Percentiles rank a stretch among this genome's conserved stretches.
Evolutionary conservation across 2,329 filamentous ascomycete species (phyloP).

Genomic region (Intubia oerlemansii): DNA sequence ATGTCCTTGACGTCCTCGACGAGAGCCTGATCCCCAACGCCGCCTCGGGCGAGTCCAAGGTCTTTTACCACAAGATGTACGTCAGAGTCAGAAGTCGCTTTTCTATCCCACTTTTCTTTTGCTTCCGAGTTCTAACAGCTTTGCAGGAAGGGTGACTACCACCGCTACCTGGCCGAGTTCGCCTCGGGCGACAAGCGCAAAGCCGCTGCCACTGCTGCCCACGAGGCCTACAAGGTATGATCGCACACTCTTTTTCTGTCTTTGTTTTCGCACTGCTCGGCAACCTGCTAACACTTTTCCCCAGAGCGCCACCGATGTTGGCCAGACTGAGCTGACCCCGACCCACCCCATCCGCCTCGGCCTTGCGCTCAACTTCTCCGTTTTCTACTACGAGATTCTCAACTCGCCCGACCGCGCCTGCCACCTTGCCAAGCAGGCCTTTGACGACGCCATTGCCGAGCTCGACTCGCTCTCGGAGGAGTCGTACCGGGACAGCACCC

Average conservation of each 20-base stretch:
- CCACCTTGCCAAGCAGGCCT: constrained; percentile 91
- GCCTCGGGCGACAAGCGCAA: constrained; percentile 88
- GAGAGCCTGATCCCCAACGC: constrained; percentile 85
- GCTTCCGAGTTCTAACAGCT: neutral
- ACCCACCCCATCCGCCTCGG: constrained; percentile 88
- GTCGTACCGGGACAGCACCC: constrained; percentile 95
- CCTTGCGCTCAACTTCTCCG: constrained; percentile 51
- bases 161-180: constrained; percentile 96
- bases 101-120: neutral
- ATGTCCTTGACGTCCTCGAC: constrained; percentile 89
- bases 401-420: constrained; percentile 97
- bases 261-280: too few relatives aligned
- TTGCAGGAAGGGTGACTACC: constrained; percentile 93
- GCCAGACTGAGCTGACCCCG: constrained; percentile 70
- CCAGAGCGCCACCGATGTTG: constrained; percentile 80
- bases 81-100: constrained; percentile 1
- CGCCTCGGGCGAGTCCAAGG: constrained; percentile 92
- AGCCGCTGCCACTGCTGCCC: constrained; percentile 78
- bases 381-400: constrained; percentile 54
- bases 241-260: too few relatives aligned
- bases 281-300: constrained; percentile 5
- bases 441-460: constrained; percentile 94
- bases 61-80: constrained; percentile 99
- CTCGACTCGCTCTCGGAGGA: constrained; percentile 95
- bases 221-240: constrained; percentile 79